A percentile compares a stretch with the other conserved stretches of the same genome.
These are phyloP conservation scores for Penicillium decumbens DNA, from an alignment of 2,329 filamentous ascomycete species.

Conservation along the genomic window DNA sequence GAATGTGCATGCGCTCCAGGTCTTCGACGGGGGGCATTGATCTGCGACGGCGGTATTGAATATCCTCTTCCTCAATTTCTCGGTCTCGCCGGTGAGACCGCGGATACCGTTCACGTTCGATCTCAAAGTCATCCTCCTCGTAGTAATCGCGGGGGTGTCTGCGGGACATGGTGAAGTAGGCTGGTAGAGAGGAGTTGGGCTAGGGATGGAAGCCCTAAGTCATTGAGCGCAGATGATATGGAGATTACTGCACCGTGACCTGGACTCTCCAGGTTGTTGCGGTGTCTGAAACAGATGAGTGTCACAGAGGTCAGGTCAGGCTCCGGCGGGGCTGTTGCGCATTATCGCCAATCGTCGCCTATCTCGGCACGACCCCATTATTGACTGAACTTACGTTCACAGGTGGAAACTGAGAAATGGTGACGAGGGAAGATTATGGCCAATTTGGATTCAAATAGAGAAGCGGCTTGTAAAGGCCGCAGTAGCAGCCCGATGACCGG, in stretches of 20 bases:
- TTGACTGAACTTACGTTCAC: background rate
- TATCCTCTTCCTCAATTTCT: slow-evolving; percentile 25
- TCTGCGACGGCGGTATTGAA: slow-evolving; percentile 24
- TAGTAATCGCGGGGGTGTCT: slow-evolving; percentile 28
- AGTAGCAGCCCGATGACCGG: slow-evolving; percentile 6
- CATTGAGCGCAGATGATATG: background rate
- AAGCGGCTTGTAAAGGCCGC: slow-evolving; percentile 6
- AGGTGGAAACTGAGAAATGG: background rate
- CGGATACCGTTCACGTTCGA: slow-evolving; percentile 25
- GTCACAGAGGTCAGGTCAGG: background rate
- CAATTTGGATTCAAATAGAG: background rate
- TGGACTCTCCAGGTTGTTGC: background rate
- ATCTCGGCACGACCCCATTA: slow-evolving; percentile 1
- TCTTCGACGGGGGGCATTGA: slow-evolving; percentile 44
- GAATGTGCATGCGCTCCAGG: slow-evolving; percentile 39
- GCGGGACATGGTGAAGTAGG: slow-evolving; percentile 28
- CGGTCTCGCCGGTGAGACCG: slow-evolving; percentile 26
- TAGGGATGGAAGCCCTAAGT: background rate
- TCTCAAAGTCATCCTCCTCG: slow-evolving; percentile 28
- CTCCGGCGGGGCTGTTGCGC: slow-evolving; percentile 7
- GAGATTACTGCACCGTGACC: background rate
- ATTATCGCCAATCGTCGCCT: slow-evolving; percentile 1
- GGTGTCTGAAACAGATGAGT: background rate
- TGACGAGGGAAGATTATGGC: background rate
- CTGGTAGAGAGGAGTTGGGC: background rate